phyloP scores from a whole-genome alignment of 2,329 filamentous ascomycete genomes.

The Anthostomella pinea region DNA sequence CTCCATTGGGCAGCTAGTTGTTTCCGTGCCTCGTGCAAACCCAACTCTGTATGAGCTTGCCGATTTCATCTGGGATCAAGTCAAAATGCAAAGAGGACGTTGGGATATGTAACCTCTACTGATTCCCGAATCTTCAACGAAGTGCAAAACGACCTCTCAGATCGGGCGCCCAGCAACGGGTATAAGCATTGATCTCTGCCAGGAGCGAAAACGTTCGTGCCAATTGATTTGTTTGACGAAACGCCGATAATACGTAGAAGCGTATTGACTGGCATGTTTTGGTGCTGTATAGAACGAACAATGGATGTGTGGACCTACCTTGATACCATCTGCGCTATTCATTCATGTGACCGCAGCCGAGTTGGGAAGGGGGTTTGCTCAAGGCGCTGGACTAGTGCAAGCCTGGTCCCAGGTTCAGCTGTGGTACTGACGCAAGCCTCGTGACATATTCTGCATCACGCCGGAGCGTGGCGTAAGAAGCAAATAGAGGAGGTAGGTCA shows the following conservation, averaged over 20 bases:
- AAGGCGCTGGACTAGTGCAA: no score
- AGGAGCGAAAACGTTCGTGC: slow-evolving; percentile 54
- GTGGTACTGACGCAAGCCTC: no score
- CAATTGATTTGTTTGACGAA: slow-evolving; percentile 44
- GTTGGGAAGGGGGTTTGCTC: no score
- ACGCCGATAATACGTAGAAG: slow-evolving; percentile 46
- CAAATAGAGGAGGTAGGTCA: no score
- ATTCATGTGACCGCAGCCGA: no score
- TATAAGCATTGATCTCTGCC: slow-evolving; percentile 47
- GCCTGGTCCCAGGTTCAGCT: no score
- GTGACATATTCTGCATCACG: no score
- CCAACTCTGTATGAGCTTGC: slow-evolving; percentile 11
- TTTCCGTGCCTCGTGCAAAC: slow-evolving; percentile 8
- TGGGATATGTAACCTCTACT: slow-evolving; percentile 55
- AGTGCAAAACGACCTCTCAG: slow-evolving; percentile 54
- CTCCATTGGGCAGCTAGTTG: slow-evolving; percentile 7
- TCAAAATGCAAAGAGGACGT: no score
- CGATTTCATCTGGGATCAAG: no score
- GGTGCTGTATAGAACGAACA: not conserved
- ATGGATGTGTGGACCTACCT: no score
- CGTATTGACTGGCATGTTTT: slow-evolving; percentile 30
- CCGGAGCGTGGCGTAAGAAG: no score
- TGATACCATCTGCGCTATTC: no score
- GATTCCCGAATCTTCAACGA: slow-evolving; percentile 55
- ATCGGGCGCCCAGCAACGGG: slow-evolving; percentile 57